Evolutionary conservation across 2,329 filamentous ascomycete species (phyloP).

Genomic region (Hypoxylon sp.): DNA sequence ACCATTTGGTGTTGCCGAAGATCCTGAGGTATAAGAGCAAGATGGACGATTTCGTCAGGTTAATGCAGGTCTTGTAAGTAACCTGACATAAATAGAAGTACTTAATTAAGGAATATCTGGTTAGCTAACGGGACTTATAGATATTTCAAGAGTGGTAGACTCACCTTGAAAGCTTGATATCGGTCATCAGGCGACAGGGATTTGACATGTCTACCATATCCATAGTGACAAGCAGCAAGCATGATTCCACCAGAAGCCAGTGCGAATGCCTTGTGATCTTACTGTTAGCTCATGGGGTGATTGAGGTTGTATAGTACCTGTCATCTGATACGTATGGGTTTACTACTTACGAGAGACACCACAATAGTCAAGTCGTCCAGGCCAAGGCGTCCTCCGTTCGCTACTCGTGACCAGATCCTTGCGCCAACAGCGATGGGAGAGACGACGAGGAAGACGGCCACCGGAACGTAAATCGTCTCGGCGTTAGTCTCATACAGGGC

Average conservation of each 20-base stretch:
- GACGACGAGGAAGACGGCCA: constrained; percentile 39
- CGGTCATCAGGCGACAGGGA: constrained; percentile 33
- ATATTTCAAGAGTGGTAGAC: neutral
- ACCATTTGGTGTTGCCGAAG: constrained; percentile 44
- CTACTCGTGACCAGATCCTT: constrained; percentile 43
- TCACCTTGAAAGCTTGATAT: constrained; percentile 42
- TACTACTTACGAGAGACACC: constrained; percentile 36
- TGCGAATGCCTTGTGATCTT: constrained; percentile 36
- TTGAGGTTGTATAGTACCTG: neutral
- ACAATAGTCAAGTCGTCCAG: constrained; percentile 46
- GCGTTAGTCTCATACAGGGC: constrained; percentile 32
- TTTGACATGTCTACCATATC: constrained; percentile 43
- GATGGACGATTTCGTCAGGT: constrained; percentile 47
- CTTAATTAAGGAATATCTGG: constrained; percentile 16
- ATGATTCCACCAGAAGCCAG: constrained; percentile 40
- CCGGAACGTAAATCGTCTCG: constrained; percentile 39
- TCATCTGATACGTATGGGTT: neutral
- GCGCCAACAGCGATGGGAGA: constrained; percentile 41
- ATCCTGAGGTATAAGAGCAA: constrained; percentile 47
- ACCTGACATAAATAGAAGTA: constrained; percentile 47
- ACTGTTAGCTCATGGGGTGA: constrained; percentile 11
- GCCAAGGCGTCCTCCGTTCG: constrained; percentile 38
- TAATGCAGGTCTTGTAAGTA: constrained; percentile 48
- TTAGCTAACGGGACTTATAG: constrained; percentile 2
- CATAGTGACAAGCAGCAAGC: constrained; percentile 42